Percentiles rank a stretch among this genome's conserved stretches.
phyloP scores from a whole-genome alignment of 2,329 filamentous ascomycete genomes.

The Mycosphaerella arachidis region DNA sequence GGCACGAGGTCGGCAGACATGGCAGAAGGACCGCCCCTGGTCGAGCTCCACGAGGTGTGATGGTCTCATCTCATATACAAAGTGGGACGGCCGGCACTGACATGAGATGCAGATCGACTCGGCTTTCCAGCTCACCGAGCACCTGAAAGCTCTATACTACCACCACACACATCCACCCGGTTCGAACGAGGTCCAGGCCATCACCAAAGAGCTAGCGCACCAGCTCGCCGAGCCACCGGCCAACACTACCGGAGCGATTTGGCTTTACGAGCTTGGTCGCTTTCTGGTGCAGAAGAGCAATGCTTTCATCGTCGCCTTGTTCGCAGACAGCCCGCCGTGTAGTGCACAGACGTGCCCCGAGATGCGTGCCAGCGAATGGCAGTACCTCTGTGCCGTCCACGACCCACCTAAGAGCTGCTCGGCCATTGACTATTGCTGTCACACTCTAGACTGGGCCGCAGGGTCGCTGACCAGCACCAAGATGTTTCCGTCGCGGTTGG shows the following conservation, averaged over 20 bases:
- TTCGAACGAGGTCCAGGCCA: slow-evolving; percentile 69
- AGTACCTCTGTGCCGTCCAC: slow-evolving; percentile 96
- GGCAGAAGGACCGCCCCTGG: slow-evolving; percentile 82
- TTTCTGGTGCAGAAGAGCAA: slow-evolving; percentile 96
- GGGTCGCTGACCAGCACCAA: slow-evolving; percentile 92
- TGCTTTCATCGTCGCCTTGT: slow-evolving; percentile 83
- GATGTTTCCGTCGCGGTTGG: slow-evolving; percentile 84
- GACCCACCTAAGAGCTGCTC: slow-evolving; percentile 95
- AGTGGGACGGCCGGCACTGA: slow-evolving; percentile 17
- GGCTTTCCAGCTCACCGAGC: slow-evolving; percentile 94
- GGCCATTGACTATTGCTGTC: slow-evolving; percentile 98
- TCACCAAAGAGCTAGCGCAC: slow-evolving; percentile 70
- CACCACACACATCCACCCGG: slow-evolving; percentile 68
- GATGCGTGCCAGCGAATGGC: slow-evolving; percentile 98
- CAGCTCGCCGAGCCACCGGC: slow-evolving; percentile 75
- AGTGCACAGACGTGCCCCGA: slow-evolving; percentile 87
- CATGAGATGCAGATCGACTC: slow-evolving; percentile 70
- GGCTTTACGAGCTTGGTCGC: slow-evolving; percentile 96
- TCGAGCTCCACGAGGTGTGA: slow-evolving; percentile 76
- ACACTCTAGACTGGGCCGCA: slow-evolving; percentile 96
- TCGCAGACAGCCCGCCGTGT: slow-evolving; percentile 85
- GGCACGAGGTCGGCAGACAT: slow-evolving; percentile 91
- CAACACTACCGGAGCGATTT: slow-evolving; percentile 78
- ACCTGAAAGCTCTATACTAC: slow-evolving; percentile 87
- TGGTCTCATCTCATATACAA: not conserved